A percentile compares a stretch with the other conserved stretches of the same genome.
Evolutionary conservation across 805 yeast species (phyloP).

Genomic region (Candida verbasci): DNA sequence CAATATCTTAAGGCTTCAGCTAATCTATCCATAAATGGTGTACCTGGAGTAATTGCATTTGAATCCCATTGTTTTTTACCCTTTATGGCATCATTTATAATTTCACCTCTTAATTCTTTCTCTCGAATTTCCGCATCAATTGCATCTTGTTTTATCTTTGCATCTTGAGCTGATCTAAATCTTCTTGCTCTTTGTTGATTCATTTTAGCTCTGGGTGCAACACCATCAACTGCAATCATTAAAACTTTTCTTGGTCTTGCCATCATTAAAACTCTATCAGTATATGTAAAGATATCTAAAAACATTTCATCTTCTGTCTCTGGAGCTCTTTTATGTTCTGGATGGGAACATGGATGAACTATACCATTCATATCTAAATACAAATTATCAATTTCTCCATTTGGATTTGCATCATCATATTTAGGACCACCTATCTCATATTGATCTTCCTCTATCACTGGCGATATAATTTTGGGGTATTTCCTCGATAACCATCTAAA

Average conservation of each 20-base stretch:
- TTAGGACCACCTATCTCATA: constrained; percentile 62
- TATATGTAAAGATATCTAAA: constrained; percentile 85
- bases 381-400: constrained; percentile 91
- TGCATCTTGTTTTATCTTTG: constrained; percentile 71
- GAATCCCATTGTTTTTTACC: constrained; percentile 87
- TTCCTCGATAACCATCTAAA: constrained; percentile 93
- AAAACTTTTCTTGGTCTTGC: constrained; percentile 92
- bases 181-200: constrained; percentile 94
- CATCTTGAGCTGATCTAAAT: constrained; percentile 88
- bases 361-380: constrained; percentile 98
- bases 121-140: constrained; percentile 57
- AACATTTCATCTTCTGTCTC: constrained; percentile 97
- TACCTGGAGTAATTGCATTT: constrained; percentile 97
- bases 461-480: constrained; percentile 90
- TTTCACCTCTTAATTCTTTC: constrained; percentile 62
- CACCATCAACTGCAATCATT: constrained; percentile 97
- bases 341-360: constrained; percentile 98
- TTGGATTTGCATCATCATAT: constrained; percentile 78
- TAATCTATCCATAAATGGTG: constrained; percentile 92
- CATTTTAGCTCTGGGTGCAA: constrained; percentile 98
- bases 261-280: constrained; percentile 87
- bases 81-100: constrained; percentile 70
- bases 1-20: constrained; percentile 83
- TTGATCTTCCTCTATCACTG: constrained; percentile 73
- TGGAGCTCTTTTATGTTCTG: constrained; percentile 94